A percentile compares a stretch with the other conserved stretches of the same genome.
Conservation (phyloP, 2,329 filamentous ascomycete species). For the Grosmannia clavigera region DNA sequence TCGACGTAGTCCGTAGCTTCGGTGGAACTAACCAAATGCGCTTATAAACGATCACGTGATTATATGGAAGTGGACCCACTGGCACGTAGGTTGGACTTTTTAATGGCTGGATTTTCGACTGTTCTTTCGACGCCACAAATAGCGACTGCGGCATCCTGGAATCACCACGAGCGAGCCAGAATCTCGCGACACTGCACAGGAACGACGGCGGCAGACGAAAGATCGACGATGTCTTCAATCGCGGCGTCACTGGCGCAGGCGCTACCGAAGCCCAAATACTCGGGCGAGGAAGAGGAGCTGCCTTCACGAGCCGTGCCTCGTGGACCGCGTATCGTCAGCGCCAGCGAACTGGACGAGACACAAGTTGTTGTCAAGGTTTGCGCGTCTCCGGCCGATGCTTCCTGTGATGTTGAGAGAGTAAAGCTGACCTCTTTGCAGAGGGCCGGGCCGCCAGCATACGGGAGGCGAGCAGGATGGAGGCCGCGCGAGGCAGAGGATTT, state of each 20-base stretch:
- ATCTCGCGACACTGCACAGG: not conserved
- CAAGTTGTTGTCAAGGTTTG: conserved; percentile 68
- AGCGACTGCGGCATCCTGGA: not conserved
- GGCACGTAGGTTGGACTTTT: not conserved
- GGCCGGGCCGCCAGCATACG: conserved; percentile 77
- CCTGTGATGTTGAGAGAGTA: not conserved
- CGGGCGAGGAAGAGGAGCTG: conserved; percentile 75
- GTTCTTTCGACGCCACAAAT: not conserved
- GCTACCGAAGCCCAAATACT: conserved; percentile 83
- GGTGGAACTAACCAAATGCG: not conserved
- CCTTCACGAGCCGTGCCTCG: conserved; percentile 59
- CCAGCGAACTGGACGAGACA: conserved; percentile 68
- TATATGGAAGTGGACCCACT: not conserved
- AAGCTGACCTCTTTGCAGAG: conserved; percentile 33
- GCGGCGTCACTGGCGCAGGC: conserved; percentile 63
- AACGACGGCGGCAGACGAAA: not conserved
- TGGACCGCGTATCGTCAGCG: conserved; percentile 71
- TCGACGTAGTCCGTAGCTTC: too few relatives aligned
- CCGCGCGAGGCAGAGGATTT: conserved; percentile 83
- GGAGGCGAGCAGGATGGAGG: conserved; percentile 79
- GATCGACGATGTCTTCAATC: conserved; percentile 46
- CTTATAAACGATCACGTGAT: not conserved
- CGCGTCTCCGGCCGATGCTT: conserved; percentile 2
- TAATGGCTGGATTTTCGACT: not conserved
- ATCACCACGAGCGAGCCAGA: not conserved